These are phyloP conservation scores for Chamaenerion angustifolium DNA, from an alignment of 345 rosid genomes.

Conservation along the genomic window DNA sequence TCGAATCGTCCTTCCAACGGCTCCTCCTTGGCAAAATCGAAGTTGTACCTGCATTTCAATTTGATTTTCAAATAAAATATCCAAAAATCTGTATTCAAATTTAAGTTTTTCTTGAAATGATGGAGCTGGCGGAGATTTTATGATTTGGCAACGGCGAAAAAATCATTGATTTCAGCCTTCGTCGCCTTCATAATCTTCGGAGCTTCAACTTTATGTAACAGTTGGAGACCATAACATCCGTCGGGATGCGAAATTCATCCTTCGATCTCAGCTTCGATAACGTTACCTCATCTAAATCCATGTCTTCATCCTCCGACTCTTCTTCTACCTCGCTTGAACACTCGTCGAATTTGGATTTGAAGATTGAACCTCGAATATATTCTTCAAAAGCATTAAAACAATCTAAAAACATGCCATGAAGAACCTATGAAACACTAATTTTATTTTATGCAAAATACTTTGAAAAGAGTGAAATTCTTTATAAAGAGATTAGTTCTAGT, in stretches of 20 bases:
- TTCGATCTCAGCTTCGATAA: neutral
- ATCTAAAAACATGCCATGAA: too few species aligned
- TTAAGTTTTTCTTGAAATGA: constrained; percentile 22
- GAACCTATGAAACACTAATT: too few species aligned
- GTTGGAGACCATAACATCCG: neutral
- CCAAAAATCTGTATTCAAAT: too few species aligned
- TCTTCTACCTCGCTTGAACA: constrained; percentile 17
- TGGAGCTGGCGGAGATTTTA: constrained; percentile 18
- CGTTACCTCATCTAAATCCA: constrained; percentile 18
- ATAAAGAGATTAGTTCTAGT: too few species aligned
- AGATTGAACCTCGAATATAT: too few species aligned
- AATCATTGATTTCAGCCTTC: constrained; percentile 42
- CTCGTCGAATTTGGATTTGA: too few species aligned
- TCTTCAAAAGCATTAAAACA: too few species aligned
- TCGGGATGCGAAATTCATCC: neutral
- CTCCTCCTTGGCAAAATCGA: constrained; percentile 43
- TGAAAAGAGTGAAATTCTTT: too few species aligned
- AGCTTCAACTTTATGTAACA: neutral
- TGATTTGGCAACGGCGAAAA: constrained; percentile 50
- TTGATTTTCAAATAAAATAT: too few species aligned
- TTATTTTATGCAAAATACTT: too few species aligned
- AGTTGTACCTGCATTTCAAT: constrained; percentile 40
- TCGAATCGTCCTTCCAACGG: constrained; percentile 58
- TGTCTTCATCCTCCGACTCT: constrained; percentile 8
- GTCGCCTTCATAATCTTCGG: constrained; percentile 28